These are phyloP conservation scores for Lasiodiplodia citricola DNA, from an alignment of 2,329 filamentous ascomycete genomes.

Conservation along the genomic window DNA sequence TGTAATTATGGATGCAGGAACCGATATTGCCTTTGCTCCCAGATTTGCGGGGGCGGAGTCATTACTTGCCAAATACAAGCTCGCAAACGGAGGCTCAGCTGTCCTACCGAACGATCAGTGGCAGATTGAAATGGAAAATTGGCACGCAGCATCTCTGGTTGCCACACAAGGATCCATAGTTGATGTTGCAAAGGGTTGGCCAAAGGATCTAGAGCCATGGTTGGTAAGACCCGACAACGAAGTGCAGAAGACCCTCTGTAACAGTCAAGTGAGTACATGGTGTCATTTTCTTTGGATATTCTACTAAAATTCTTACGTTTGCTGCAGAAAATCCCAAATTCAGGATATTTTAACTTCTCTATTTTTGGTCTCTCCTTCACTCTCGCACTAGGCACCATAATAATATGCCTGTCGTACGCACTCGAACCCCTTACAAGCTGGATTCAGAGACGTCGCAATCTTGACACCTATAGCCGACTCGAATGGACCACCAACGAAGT, in stretches of 20 bases:
- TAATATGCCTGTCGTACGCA: conserved; percentile 30
- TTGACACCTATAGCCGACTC: conserved; percentile 24
- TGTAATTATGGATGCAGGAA: no score
- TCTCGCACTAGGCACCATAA: conserved; percentile 30
- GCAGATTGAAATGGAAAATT: conserved; percentile 29
- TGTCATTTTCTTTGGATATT: no score
- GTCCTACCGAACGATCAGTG: conserved; percentile 28
- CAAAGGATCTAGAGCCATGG: neutral
- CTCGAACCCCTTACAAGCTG: conserved; percentile 10
- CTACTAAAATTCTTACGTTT: no score
- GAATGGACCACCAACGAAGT: conserved; percentile 27
- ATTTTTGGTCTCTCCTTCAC: conserved; percentile 34
- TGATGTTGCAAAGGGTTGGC: conserved; percentile 3
- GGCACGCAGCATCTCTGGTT: conserved; percentile 24
- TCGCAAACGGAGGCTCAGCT: conserved; percentile 11
- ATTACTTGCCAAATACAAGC: conserved; percentile 17
- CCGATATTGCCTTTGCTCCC: no score
- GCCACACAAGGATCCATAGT: conserved; percentile 24
- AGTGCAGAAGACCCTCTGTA: neutral
- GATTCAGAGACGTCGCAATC: conserved; percentile 24
- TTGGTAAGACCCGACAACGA: neutral
- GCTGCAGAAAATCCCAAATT: conserved; percentile 29
- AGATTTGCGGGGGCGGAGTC: neutral
- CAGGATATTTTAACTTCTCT: conserved; percentile 30
- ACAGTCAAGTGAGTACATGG: neutral